A percentile compares a stretch with the other conserved stretches of the same genome.
Conservation (phyloP, 225 moss, liverwort and hornwort species). For the Straminergon stramineum region DNA sequence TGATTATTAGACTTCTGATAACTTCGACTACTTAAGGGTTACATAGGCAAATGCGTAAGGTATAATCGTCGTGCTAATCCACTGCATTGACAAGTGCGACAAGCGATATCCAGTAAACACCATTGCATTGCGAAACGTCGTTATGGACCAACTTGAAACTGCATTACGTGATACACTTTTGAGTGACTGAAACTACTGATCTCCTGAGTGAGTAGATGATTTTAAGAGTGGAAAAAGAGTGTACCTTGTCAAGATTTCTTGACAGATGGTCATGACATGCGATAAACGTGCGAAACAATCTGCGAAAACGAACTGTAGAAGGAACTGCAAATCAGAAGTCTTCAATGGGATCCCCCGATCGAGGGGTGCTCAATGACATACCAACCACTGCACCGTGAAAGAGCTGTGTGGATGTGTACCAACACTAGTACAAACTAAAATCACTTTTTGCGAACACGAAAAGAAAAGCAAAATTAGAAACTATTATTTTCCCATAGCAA, state of each 20-base stretch:
- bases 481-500: too few relatives aligned
- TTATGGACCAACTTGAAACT: background rate
- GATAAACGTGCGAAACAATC: background rate
- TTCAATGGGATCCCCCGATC: too few relatives aligned
- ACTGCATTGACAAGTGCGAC: background rate
- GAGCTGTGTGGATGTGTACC: background rate
- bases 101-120: too few relatives aligned
- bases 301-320: too few relatives aligned
- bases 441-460: background rate
- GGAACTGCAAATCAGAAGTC: background rate
- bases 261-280: background rate
- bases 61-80: background rate
- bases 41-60: background rate
- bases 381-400: background rate
- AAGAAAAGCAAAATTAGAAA: too few relatives aligned
- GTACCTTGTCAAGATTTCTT: background rate
- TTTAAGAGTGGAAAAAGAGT: background rate
- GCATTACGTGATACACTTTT: background rate
- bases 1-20: background rate
- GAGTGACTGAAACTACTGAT: background rate
- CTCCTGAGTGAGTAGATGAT: too few relatives aligned
- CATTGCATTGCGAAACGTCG: background rate
- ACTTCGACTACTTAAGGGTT: background rate
- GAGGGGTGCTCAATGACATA: background rate
- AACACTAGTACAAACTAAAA: background rate